Conservation (phyloP, 2,329 filamentous ascomycete genomes). For the Cadophora gregata region DNA sequence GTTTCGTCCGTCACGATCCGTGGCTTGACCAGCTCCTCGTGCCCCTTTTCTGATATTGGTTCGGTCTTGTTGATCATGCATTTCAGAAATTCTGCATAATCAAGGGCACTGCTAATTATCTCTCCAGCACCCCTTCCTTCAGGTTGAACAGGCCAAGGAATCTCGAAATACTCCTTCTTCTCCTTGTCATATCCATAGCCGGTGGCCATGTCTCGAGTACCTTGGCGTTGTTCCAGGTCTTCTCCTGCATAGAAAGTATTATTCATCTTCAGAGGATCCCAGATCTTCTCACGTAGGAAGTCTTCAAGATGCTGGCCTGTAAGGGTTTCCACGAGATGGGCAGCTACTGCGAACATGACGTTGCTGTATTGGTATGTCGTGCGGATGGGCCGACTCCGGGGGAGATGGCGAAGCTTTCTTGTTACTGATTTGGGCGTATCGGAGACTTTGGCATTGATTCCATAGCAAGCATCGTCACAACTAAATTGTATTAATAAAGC, state of each 20-base stretch:
- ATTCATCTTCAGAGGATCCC: slow-evolving; percentile 53
- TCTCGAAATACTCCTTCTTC: slow-evolving; percentile 12
- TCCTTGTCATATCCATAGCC: slow-evolving; percentile 28
- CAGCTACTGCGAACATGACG: slow-evolving; percentile 52
- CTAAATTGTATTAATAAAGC: slow-evolving; percentile 10
- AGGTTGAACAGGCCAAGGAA: slow-evolving; percentile 23
- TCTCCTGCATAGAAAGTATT: slow-evolving; percentile 45
- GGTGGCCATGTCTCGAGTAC: slow-evolving; percentile 19
- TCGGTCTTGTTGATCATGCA: slow-evolving; percentile 28
- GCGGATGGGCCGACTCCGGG: slow-evolving; percentile 50
- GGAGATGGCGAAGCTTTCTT: slow-evolving; percentile 53
- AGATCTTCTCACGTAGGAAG: slow-evolving; percentile 50
- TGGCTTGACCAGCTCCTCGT: slow-evolving; percentile 32
- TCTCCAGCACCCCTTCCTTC: slow-evolving; percentile 32
- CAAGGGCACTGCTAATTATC: slow-evolving; percentile 25
- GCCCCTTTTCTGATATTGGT: slow-evolving; percentile 28
- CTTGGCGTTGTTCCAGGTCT: slow-evolving; percentile 17
- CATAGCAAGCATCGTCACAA: slow-evolving; percentile 46
- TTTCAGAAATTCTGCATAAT: slow-evolving; percentile 30
- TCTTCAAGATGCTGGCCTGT: slow-evolving; percentile 47
- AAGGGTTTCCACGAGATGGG: slow-evolving; percentile 52
- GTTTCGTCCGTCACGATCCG: slow-evolving; percentile 23
- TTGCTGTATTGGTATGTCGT: slow-evolving; percentile 56
- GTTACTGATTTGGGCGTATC: slow-evolving; percentile 44
- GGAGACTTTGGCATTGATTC: slow-evolving; percentile 42